These are phyloP conservation scores for Debaryomycetaceae sp. DNA, from an alignment of 1,139 yeast genomes.

Conservation along the genomic window DNA sequence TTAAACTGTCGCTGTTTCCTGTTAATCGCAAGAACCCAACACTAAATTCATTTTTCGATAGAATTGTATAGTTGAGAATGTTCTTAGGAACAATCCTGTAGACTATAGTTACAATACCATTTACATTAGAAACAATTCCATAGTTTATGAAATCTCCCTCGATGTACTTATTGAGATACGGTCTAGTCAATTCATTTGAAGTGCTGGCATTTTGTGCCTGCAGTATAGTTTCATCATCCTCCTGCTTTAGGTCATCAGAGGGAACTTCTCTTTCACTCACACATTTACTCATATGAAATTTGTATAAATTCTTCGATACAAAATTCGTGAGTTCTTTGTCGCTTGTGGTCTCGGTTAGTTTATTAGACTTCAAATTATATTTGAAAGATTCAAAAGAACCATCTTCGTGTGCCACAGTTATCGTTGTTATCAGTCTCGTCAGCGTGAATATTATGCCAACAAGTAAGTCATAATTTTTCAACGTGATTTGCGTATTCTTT, in stretches of 20 bases:
- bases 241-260: conserved; percentile 5
- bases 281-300: conserved; percentile 26
- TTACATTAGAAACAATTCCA: conserved; percentile 19
- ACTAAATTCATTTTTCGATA: conserved; percentile 23
- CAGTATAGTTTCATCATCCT: background rate
- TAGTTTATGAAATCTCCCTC: conserved; percentile 29
- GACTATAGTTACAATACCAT: conserved; percentile 23
- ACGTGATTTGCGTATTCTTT: background rate
- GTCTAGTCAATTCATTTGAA: conserved; percentile 9
- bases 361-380: conserved; percentile 6
- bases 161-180: conserved; percentile 18
- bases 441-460: conserved; percentile 5
- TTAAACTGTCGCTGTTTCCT: background rate
- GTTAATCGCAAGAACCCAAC: conserved; percentile 18
- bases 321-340: conserved; percentile 14
- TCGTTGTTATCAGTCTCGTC: conserved; percentile 1
- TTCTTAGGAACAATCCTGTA: conserved; percentile 29
- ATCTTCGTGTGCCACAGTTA: conserved; percentile 22
- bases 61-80: conserved; percentile 26
- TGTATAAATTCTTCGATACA: conserved; percentile 19
- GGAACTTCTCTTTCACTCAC: conserved; percentile 17
- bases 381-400: conserved; percentile 24
- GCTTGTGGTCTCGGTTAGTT: conserved; percentile 11
- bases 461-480: conserved; percentile 4
- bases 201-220: background rate